A percentile compares a stretch with the other conserved stretches of the same genome.
Evolutionary conservation across 2,329 filamentous ascomycete species (phyloP).

Genomic region (Fusarium sublunatum): DNA sequence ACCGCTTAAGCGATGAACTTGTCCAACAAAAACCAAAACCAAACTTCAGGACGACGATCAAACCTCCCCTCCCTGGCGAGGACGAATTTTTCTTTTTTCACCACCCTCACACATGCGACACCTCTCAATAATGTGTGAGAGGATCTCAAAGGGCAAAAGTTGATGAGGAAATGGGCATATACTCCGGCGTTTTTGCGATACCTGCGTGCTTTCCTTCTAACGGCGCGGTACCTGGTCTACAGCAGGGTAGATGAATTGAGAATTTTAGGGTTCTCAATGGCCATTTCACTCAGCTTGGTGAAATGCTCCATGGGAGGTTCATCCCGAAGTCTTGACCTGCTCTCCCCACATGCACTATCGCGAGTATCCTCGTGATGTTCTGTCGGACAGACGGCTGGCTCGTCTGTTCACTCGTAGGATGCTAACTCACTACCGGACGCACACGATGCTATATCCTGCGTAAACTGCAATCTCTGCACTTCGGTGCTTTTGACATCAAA

Average conservation of each 20-base stretch:
- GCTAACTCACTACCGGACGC: slow-evolving; percentile 24
- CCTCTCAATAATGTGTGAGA: slow-evolving; percentile 13
- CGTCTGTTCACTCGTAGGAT: slow-evolving; percentile 31
- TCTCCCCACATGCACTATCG: slow-evolving; percentile 36
- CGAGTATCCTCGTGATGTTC: slow-evolving; percentile 32
- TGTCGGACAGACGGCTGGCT: slow-evolving; percentile 18
- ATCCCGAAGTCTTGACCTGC: slow-evolving; percentile 69
- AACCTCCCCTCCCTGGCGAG: slow-evolving; percentile 38
- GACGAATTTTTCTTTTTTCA: slow-evolving; percentile 37
- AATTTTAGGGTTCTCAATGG: slow-evolving; percentile 70
- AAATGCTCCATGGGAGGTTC: slow-evolving; percentile 81
- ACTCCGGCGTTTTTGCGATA: slow-evolving; percentile 54
- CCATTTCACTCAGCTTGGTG: slow-evolving; percentile 75
- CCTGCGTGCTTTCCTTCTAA: slow-evolving; percentile 45
- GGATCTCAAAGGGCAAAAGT: slow-evolving; percentile 42
- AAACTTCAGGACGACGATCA: slow-evolving; percentile 35
- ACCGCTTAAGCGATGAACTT: slow-evolving; percentile 59
- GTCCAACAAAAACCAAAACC: slow-evolving; percentile 40
- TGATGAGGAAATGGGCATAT: slow-evolving; percentile 53
- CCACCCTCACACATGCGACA: slow-evolving; percentile 30
- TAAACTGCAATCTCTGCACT: slow-evolving; percentile 35
- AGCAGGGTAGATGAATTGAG: slow-evolving; percentile 58
- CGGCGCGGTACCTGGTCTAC: slow-evolving; percentile 48
- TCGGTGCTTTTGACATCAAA: slow-evolving; percentile 2
- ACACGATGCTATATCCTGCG: slow-evolving; percentile 20